These are phyloP conservation scores for Agaricus bisporus DNA, from an alignment of 768 basidiomycete genomes.

Conservation along the genomic window DNA sequence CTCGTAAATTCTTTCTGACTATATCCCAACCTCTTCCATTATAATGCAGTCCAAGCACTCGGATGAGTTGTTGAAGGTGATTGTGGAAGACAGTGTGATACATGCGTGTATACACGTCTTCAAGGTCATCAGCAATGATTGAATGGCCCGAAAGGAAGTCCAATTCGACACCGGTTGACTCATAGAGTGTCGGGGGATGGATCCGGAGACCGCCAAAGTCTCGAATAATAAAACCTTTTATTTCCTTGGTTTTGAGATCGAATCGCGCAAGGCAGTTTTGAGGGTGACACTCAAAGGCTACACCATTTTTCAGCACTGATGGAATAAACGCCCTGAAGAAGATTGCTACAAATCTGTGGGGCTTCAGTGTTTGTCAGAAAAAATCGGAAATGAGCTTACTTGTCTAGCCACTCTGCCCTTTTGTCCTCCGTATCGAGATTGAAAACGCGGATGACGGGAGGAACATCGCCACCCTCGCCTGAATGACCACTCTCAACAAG, in stretches of 20 bases:
- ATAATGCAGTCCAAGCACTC: slow-evolving; percentile 52
- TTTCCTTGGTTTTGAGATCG: slow-evolving; percentile 38
- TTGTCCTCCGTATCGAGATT: slow-evolving; percentile 46
- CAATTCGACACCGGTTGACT: slow-evolving; percentile 43
- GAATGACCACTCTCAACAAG: slow-evolving; percentile 50
- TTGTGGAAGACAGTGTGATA: slow-evolving; percentile 57
- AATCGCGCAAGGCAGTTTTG: slow-evolving; percentile 57
- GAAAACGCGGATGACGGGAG: slow-evolving; percentile 45
- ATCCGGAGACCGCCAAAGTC: slow-evolving; percentile 54
- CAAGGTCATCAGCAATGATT: slow-evolving; percentile 42
- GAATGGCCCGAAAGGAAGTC: slow-evolving; percentile 43
- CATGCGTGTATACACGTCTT: slow-evolving; percentile 52
- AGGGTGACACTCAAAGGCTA: slow-evolving; percentile 55
- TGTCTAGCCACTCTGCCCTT: slow-evolving; percentile 42
- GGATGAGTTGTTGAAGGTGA: slow-evolving; percentile 53
- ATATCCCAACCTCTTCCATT: slow-evolving; percentile 48
- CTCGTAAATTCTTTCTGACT: slow-evolving; percentile 37
- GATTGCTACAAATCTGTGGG: slow-evolving; percentile 37
- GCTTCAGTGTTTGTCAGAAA: slow-evolving; percentile 5
- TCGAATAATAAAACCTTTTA: slow-evolving; percentile 50
- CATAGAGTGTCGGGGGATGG: slow-evolving; percentile 42
- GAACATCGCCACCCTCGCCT: slow-evolving; percentile 36
- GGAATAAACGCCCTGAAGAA: slow-evolving; percentile 54
- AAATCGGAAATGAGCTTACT: slow-evolving; percentile 23
- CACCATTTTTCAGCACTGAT: slow-evolving; percentile 45